A percentile compares a stretch with the other conserved stretches of the same genome.
These are phyloP conservation scores for Agastache rugosa DNA, from an alignment of 257 asterid genomes.

Conservation along the genomic window DNA sequence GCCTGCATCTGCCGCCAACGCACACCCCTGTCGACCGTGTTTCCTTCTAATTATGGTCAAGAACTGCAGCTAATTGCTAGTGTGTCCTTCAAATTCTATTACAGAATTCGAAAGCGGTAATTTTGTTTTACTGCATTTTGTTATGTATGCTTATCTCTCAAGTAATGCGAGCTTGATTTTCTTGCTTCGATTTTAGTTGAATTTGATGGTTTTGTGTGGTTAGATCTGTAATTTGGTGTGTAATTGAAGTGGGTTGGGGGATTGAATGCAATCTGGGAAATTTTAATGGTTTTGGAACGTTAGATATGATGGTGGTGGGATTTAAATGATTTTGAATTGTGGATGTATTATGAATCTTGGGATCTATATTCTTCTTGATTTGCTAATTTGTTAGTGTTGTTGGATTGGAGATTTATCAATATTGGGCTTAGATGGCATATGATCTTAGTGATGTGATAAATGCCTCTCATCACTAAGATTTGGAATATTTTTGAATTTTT, in stretches of 20 bases:
- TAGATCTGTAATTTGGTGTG: too few species aligned
- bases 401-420: constrained; percentile 36
- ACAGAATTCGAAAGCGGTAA: constrained; percentile 31
- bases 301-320: constrained; percentile 49
- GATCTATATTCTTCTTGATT: constrained; percentile 37
- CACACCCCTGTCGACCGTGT: too few species aligned
- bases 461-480: constrained; percentile 15
- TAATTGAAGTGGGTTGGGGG: constrained; percentile 32
- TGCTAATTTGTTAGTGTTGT: constrained; percentile 22
- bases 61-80: too few species aligned
- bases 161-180: background rate
- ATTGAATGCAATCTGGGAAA: constrained; percentile 43
- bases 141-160: background rate
- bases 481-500: too few species aligned
- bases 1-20: too few species aligned
- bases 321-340: constrained; percentile 33
- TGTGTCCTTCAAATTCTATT: constrained; percentile 34
- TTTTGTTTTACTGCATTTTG: constrained; percentile 15
- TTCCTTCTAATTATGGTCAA: too few species aligned
- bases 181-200: constrained; percentile 36
- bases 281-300: constrained; percentile 31
- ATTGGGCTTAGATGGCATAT: constrained; percentile 29
- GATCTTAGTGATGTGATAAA: constrained; percentile 23
- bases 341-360: constrained; percentile 24
- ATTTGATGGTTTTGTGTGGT: too few species aligned